Evolutionary conservation across 352 stramenopile species (phyloP).

Genomic region (Blastocystis sp.): DNA sequence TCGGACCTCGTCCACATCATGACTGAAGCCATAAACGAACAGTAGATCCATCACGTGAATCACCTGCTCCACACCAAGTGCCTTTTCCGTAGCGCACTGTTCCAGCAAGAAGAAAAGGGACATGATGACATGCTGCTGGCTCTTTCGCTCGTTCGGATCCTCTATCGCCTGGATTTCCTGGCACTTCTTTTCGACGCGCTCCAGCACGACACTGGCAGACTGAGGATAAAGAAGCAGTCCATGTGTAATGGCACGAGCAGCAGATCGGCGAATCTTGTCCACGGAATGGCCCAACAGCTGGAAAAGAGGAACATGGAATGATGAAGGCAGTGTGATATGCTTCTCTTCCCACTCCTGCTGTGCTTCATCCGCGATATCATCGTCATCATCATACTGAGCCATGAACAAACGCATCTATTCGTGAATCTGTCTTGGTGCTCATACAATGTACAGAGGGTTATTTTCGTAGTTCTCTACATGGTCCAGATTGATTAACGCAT

Average conservation of each 20-base stretch:
- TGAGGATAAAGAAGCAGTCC: slow-evolving; percentile 75
- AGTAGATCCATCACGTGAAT: slow-evolving; percentile 37
- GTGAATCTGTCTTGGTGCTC: background rate
- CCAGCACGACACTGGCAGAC: slow-evolving; percentile 64
- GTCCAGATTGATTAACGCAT: slow-evolving; percentile 41
- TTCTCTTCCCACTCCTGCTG: slow-evolving; percentile 51
- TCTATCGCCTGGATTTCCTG: slow-evolving; percentile 68
- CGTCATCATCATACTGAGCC: slow-evolving; percentile 58
- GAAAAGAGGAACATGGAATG: slow-evolving; percentile 55
- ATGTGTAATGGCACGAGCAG: slow-evolving; percentile 72
- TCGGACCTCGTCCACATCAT: background rate
- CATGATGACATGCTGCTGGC: background rate
- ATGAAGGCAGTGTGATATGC: background rate
- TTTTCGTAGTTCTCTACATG: background rate
- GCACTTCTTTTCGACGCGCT: slow-evolving; percentile 71
- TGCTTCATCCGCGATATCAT: slow-evolving; percentile 35
- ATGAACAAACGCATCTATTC: slow-evolving; percentile 61
- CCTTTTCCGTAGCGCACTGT: slow-evolving; percentile 46
- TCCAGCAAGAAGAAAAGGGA: slow-evolving; percentile 27
- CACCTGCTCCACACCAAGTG: background rate
- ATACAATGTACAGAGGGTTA: slow-evolving; percentile 44
- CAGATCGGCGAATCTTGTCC: slow-evolving; percentile 73
- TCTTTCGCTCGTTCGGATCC: slow-evolving; percentile 67
- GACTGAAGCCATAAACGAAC: slow-evolving; percentile 36
- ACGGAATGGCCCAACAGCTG: slow-evolving; percentile 73